Base-by-base conservation (phyloP, 345 rosid species). In the Leavenworthia alabamica region DNA sequence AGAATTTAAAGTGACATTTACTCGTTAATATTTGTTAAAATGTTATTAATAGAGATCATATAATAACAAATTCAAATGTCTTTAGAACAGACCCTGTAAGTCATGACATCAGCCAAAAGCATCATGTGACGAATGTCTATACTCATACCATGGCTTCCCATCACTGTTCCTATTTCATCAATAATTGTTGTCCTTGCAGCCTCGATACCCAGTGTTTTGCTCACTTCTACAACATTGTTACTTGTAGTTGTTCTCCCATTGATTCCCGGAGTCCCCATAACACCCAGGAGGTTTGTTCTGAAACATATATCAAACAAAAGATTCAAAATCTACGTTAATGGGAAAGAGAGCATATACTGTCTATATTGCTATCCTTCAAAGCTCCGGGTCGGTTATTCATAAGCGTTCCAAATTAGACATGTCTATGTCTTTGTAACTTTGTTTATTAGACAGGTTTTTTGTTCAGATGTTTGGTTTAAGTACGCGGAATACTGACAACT, bases 111-210 rank as follows among this genome's bases (percentile, higher is more conserved):
- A 62, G 83, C 97, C 44, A 93, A 81, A 78, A 93, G 99, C 94
- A 85, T 89, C 98, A 92, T 89, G 74, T 89, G 98, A 29, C 99
- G 99, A 19, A 77, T 85, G 80, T 93, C 99, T 54, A 93, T 93
- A 85, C 81, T 89, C 99, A 93, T 93, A 46, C 96, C 96, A 31
- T 93, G 97, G 73, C 74, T 66, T 50, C 78, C 84, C 99, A 93
- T 89, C 24, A 82, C 82, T 24, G 73, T 55, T 54, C 75, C 77
- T 67, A 89, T 93, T 79, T 93, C 96, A 63, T 85, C 86, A 60
- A 89, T 89, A 58, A 93, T 87, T 75, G 88, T 80, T 24, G 68
- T 79, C 77, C 99, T 89, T 43, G 99, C 97, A 65, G 99, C 99
- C 73, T 93, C 99, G 60, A 93, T 89, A 72, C 97, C 99, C 19